phyloP scores from a whole-genome alignment of 129 eudicot genomes.

The Tagetes patula region DNA sequence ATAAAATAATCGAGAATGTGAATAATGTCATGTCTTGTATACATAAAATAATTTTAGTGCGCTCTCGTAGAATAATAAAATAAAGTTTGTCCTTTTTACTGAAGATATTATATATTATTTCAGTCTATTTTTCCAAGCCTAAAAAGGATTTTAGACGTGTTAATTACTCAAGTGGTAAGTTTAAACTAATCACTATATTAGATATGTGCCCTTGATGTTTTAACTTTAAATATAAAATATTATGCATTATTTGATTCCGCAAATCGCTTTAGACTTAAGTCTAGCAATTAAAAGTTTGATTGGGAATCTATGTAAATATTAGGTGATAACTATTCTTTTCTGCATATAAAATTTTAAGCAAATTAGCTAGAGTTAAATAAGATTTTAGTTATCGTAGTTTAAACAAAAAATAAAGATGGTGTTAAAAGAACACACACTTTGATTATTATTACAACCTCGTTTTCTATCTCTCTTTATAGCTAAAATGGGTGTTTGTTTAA shows the following conservation, averaged over 20 bases:
- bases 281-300: background rate
- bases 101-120: background rate
- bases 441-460: too few relatives aligned
- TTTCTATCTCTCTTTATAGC: too few relatives aligned
- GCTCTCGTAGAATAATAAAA: background rate
- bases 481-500: too few relatives aligned
- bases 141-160: background rate
- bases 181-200: too few relatives aligned
- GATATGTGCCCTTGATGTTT: too few relatives aligned
- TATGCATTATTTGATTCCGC: background rate
- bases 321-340: background rate
- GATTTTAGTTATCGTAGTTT: too few relatives aligned
- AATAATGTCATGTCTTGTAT: background rate
- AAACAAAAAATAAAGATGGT: too few relatives aligned
- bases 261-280: background rate
- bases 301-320: background rate
- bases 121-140: background rate
- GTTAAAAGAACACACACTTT: too few relatives aligned
- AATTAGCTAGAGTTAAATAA: too few relatives aligned
- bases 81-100: background rate
- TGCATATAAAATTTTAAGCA: too few relatives aligned
- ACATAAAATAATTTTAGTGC: background rate
- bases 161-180: background rate
- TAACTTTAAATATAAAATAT: background rate
- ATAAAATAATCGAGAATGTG: background rate